Evolutionary conservation across 495 filamentous ascomycete genomes (phyloP), one percentile per base, ranked within the genome.

Genomic region (Daldinia childiae): DNA sequence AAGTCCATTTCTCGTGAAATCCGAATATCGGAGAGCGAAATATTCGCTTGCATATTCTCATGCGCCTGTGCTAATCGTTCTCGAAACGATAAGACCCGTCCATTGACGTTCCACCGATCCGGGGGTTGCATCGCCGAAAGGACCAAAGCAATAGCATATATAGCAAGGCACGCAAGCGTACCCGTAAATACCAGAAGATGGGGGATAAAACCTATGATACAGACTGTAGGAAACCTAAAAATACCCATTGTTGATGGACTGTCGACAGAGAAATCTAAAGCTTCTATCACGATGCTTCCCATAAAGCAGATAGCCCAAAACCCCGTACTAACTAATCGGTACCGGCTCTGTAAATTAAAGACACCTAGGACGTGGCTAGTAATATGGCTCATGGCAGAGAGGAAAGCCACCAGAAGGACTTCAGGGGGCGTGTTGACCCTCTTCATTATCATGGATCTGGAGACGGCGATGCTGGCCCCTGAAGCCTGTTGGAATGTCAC

Each of bases 301-400:
- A 98, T 95, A 79, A 95, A 98, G 72, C 91, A 91, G 17, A 94
- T 72, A 0, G 92, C 95, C 91, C 93, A 99, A 69, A 98, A 87
- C 4, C 88, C 91, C 5, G 95, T 98, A 71, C 91, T 95, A 29
- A 94, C 61, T 21, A 99, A 85, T 15, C 96, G 87, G 67, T 91
- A 92, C 62, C 85, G 88, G 65, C 89, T 85, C 74, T 97, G 92
- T 32, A 93, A 82, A 45, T 91, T 90, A 68, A 95, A 85, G 0
- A 97, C 85, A 5, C 91, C 95, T 3, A 99, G 84, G 2, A 91
- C 73, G 62, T 97, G 92, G 52, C 93, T 95, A 4, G 89, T 92
- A n/a, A 96, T 79, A 76, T 97, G 93, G 77, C 92, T 94, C 80
- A 93, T 92, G 64, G 90, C 88, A 1, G 93, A 97, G n/a, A 98